These are phyloP conservation scores for Entomortierella lignicola DNA, from an alignment of 192 early-diverging fungal species.

Conservation along the genomic window DNA sequence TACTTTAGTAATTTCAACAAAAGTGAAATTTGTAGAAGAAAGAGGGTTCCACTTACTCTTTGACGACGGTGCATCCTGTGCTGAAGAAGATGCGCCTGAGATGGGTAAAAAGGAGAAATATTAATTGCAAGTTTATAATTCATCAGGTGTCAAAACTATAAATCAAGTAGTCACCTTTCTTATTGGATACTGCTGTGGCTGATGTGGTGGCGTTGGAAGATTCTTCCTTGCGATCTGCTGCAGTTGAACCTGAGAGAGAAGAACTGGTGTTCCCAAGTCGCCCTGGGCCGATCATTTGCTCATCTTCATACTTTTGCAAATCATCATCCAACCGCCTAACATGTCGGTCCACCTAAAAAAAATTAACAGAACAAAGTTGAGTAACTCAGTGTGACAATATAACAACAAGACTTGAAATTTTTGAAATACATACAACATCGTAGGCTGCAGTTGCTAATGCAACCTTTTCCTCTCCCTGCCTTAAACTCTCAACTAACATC, in stretches of 20 bases:
- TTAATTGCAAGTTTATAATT: neutral
- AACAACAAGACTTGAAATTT: too few relatives aligned
- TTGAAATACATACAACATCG: constrained; percentile 76
- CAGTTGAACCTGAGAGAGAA: constrained; percentile 24
- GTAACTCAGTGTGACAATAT: too few relatives aligned
- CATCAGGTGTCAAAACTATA: neutral
- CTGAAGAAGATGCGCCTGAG: constrained; percentile 16
- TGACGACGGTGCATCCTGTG: constrained; percentile 29
- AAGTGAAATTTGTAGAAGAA: neutral
- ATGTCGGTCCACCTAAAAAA: constrained; percentile 83
- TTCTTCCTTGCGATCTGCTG: constrained; percentile 58
- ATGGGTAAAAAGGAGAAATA: neutral
- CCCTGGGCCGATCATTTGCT: constrained; percentile 78
- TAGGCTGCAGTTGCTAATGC: constrained; percentile 93
- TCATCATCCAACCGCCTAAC: constrained; percentile 93
- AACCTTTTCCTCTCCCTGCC: constrained; percentile 95
- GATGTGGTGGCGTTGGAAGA: constrained; percentile 42
- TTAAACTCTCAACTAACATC: constrained; percentile 79
- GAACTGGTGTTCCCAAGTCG: constrained; percentile 52
- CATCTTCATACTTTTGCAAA: constrained; percentile 90
- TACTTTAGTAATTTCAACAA: too few relatives aligned
- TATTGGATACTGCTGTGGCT: constrained; percentile 28
- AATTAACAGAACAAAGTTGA: too few relatives aligned
- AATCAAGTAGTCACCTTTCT: constrained; percentile 25
- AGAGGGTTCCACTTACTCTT: constrained; percentile 55